Evolutionary conservation across 371 early-diverging fungal species (phyloP).

Genomic region (Coemansia sp.): DNA sequence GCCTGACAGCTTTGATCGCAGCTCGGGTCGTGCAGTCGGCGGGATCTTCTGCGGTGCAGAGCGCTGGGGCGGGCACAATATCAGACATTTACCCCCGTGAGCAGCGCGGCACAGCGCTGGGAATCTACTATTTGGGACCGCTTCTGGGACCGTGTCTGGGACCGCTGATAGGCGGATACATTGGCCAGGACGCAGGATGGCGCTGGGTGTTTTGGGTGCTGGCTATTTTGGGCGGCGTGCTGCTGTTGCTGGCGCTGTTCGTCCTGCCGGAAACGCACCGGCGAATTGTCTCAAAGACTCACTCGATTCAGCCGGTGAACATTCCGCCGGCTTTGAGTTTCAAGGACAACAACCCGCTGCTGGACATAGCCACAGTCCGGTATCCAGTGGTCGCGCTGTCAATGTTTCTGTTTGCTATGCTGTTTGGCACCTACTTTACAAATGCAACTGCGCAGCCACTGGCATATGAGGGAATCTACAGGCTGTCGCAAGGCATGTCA

Average conservation of each 20-base stretch:
- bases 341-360: slow-evolving; percentile 43
- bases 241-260: slow-evolving; percentile 60
- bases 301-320: slow-evolving; percentile 25
- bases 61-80: slow-evolving; percentile 74
- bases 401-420: slow-evolving; percentile 45
- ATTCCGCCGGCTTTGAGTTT: slow-evolving; percentile 21
- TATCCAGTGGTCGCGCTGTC: slow-evolving; percentile 37
- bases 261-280: slow-evolving; percentile 75
- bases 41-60: slow-evolving; percentile 70
- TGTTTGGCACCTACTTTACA: slow-evolving; percentile 58
- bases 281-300: slow-evolving; percentile 49
- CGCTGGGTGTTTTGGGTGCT: slow-evolving; percentile 66
- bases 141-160: slow-evolving; percentile 62
- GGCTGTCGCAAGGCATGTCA: slow-evolving; percentile 54
- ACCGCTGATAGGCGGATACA: slow-evolving; percentile 60
- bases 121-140: slow-evolving; percentile 62
- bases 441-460: slow-evolving; percentile 56
- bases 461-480: slow-evolving; percentile 51
- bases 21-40: slow-evolving; percentile 69
- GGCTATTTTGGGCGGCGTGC: slow-evolving; percentile 56
- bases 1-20: slow-evolving; percentile 58
- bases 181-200: slow-evolving; percentile 63
- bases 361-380: slow-evolving; percentile 28
- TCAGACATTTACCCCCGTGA: slow-evolving; percentile 64
- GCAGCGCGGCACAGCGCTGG: slow-evolving; percentile 67